A percentile compares a stretch with the other conserved stretches of the same genome.
These are phyloP conservation scores for Coemansia sp. DNA, from an alignment of 192 early-diverging fungal species.

Conservation along the genomic window DNA sequence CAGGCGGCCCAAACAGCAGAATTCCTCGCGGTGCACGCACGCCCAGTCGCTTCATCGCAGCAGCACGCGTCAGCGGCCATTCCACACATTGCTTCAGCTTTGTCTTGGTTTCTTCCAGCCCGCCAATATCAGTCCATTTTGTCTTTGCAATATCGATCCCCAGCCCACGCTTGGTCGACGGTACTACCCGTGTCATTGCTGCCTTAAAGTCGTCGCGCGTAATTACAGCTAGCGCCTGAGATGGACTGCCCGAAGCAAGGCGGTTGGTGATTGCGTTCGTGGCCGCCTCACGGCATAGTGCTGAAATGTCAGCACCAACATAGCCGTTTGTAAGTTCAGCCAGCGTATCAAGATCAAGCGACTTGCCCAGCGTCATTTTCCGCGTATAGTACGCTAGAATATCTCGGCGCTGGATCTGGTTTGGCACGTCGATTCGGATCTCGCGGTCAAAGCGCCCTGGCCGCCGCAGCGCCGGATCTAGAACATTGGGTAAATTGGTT, in stretches of 20 bases:
- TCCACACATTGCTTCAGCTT: constrained; percentile 80
- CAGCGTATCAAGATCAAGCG: constrained; percentile 58
- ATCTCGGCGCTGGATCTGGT: constrained; percentile 56
- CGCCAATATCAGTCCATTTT: constrained; percentile 86
- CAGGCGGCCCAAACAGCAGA: constrained; percentile 95
- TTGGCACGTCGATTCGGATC: constrained; percentile 89
- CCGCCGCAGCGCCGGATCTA: constrained; percentile 92
- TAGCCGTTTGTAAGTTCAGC: constrained; percentile 81
- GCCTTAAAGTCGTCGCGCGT: constrained; percentile 58
- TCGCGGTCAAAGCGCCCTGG: constrained; percentile 98
- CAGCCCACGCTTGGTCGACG: constrained; percentile 73
- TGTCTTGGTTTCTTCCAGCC: constrained; percentile 76
- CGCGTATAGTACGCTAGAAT: constrained; percentile 64
- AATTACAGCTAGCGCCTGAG: not conserved
- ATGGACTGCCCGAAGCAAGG: not conserved
- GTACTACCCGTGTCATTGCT: constrained; percentile 61
- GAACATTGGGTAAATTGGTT: constrained; percentile 94
- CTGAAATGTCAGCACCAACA: constrained; percentile 89
- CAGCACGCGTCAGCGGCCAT: constrained; percentile 78
- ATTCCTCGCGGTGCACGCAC: constrained; percentile 82
- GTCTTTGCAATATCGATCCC: constrained; percentile 61
- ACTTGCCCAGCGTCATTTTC: constrained; percentile 54
- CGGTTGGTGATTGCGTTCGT: constrained; percentile 21
- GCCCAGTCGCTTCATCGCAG: constrained; percentile 72
- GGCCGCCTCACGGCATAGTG: constrained; percentile 82